phyloP scores from a whole-genome alignment of 2,329 filamentous ascomycete genomes.

The Lachnum nothofagi region DNA sequence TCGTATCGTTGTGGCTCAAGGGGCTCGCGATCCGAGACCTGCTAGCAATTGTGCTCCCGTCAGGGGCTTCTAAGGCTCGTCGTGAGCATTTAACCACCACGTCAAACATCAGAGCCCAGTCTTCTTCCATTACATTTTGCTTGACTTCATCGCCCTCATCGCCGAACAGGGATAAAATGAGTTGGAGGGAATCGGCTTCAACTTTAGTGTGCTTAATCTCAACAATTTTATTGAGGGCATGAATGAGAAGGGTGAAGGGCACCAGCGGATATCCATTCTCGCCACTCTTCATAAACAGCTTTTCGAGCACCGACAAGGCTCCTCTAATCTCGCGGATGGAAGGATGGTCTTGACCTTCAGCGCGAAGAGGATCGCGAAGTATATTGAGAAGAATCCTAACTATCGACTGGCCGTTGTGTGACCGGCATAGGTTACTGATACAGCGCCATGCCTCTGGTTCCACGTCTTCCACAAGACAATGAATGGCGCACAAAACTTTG shows the following conservation, averaged over 20 bases:
- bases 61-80: constrained; percentile 26
- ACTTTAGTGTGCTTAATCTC: constrained; percentile 29
- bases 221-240: constrained; percentile 50
- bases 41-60: constrained; percentile 23
- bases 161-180: constrained; percentile 51
- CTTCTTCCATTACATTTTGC: constrained; percentile 56
- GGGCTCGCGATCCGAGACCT: constrained; percentile 20
- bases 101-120: constrained; percentile 58
- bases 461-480: constrained; percentile 57
- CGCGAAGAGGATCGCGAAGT: constrained; percentile 45
- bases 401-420: constrained; percentile 66
- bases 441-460: constrained; percentile 65
- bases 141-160: constrained; percentile 50
- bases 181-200: constrained; percentile 30
- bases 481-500: constrained; percentile 67
- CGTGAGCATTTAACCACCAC: constrained; percentile 51
- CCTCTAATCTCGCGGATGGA: constrained; percentile 55
- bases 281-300: constrained; percentile 54
- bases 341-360: constrained; percentile 47
- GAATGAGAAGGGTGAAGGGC: constrained; percentile 53
- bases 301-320: constrained; percentile 57
- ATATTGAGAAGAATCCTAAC: constrained; percentile 62
- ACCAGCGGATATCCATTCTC: constrained; percentile 57
- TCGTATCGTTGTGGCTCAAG: constrained; percentile 21
- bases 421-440: constrained; percentile 64